A percentile compares a stretch with the other conserved stretches of the same genome.
Conservation (phyloP, 176 grass and related monocot genomes). For the Bolboschoenus planiculmis region DNA sequence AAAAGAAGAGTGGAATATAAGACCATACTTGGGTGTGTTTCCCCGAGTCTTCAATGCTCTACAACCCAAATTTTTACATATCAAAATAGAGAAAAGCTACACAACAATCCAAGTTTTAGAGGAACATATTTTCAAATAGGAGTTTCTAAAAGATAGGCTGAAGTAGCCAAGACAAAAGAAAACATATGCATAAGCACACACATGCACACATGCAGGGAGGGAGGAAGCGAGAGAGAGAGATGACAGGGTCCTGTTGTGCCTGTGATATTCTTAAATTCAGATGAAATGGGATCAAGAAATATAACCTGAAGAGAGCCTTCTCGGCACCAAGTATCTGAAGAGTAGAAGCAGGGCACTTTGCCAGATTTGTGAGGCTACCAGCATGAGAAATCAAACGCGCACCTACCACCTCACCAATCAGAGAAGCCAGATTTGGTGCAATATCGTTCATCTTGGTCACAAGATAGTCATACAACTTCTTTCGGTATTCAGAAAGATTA, state of each 20-base stretch:
- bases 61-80: background rate
- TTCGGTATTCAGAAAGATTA: slow-evolving; percentile 82
- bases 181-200: background rate
- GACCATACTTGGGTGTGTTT: slow-evolving; percentile 95
- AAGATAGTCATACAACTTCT: slow-evolving; percentile 94
- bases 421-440: slow-evolving; percentile 76
- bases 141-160: background rate
- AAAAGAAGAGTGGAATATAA: slow-evolving; percentile 96
- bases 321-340: slow-evolving; percentile 99
- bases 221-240: background rate
- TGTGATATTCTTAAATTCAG: background rate
- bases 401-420: slow-evolving; percentile 90
- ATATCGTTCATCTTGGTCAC: slow-evolving; percentile 98
- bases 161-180: too few relatives aligned
- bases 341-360: slow-evolving; percentile 81
- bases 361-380: slow-evolving; percentile 97
- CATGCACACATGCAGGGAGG: background rate
- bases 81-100: background rate
- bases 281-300: background rate
- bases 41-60: slow-evolving; percentile 85
- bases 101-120: background rate
- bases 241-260: background rate
- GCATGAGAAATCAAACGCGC: slow-evolving; percentile 93
- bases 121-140: background rate
- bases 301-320: slow-evolving; percentile 93